Evolutionary conservation across 2,329 filamentous ascomycete genomes (phyloP), one percentile per base, ranked within the genome.

Genomic region (Calonectria multiphialidica): DNA sequence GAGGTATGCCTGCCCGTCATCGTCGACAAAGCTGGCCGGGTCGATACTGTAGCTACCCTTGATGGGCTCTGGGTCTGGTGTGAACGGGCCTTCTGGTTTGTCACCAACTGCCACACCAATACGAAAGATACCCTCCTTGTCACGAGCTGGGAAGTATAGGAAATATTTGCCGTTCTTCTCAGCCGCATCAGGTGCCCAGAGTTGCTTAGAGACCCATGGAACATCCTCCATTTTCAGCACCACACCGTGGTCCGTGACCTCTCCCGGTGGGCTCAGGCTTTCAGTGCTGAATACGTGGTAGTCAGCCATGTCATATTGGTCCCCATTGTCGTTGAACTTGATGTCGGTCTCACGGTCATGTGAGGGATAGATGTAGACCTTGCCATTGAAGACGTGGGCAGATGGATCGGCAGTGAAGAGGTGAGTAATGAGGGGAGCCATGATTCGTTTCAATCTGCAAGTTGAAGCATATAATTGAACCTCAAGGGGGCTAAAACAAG

Each of bases 221-320:
- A 96, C 87, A 78, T 94, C 91, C 62, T 90, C 87, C 53, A 89
- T 86, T 66, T 87, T 87, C 47, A 96, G 89, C 16, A 89, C 93
- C 61, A 93, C 87, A 78, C 93, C 93, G 84, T 95, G 93, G 85
- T 95, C 94, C 23, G 88, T 92, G 2, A 95, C 92, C 21, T 87
- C 85, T 72, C 87, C 88, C 28, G 90, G 85, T 1, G 88, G 85
- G 68, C 90, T 88, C 70, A 90, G 83, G 33, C 85, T 86, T 13
- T 82, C 77, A 30, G 84, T 85, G 75, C 90, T 92, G 83, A 95
- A 92, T 81, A 96, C 94, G 83, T 95, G 93, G 87, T 96, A 96
- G 86, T 96, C 94, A 68, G 86, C 88, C 94, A 95, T 96, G 85
- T 95, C 94, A 82, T 95, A 95, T 82, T 95, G 94, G 84, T 95